Base-by-base conservation (phyloP, 257 asterid genomes). In the Solanum appendiculatum region DNA sequence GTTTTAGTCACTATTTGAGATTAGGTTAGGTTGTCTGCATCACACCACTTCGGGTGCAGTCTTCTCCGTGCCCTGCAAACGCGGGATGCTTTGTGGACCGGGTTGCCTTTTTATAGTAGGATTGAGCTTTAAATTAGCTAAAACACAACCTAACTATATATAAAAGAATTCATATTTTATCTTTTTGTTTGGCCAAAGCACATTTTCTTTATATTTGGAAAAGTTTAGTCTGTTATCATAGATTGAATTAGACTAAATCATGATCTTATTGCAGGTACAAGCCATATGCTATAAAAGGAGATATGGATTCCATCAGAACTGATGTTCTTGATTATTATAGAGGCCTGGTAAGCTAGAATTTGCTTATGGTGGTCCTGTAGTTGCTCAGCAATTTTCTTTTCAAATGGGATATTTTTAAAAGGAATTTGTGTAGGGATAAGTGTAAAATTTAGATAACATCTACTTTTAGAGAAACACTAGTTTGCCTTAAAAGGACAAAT, bases 221-320 rank as follows among this genome's bases (percentile, higher is more conserved):
- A 14, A 9, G 0, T 16, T 27, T 78, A 5, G 27, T 48, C n/a
- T 9, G 42, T 80, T 23, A 18, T 80, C 10, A 44, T 29, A 48
- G 44, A 70, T 54, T 68, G 56, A 34, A 37, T 29, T 51, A 23
- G 66, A 14, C 77, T 84, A 37, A 81, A 54, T 74, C 23, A 16
- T 88, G 78, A 77, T 75, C 87, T 21, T 88, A 86, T 82, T 89
- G 69, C 90, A 95, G 99, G 96, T 95, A 91, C 87, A 93, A 91
- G 90, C 99, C 99, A 66, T 96, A 94, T 90, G 89, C 89, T 60
- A 95, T 97, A 72, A 97, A 95, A 90, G 99, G 99, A 86, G 98
- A 96, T 87, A 88, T 96, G 98, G 99, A 97, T 91, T 97, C 99
- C 3, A 90, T 96, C 83, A 92, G 99, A 90, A 88, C 90, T 39